Evolutionary conservation across 1,139 yeast genomes (phyloP), one percentile per base, ranked within the genome.

Genomic region (Geotrichum aggregatum): DNA sequence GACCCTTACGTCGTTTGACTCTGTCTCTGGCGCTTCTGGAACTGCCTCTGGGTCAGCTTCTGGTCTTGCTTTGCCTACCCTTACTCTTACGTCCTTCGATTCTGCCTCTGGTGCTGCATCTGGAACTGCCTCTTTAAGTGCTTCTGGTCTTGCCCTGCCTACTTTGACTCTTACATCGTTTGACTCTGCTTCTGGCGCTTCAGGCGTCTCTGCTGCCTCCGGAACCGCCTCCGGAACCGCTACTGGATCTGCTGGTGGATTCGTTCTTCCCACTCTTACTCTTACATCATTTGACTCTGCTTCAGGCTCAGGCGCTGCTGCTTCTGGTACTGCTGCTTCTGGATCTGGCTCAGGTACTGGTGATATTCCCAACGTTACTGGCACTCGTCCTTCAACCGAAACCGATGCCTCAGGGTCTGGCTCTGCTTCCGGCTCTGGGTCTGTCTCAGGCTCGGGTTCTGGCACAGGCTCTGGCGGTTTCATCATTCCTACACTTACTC

Each of bases 41-140:
- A 11, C 46, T 34, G 45, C 24, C 3, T 19, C 51, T 31, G 47
- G 36, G n/a, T n/a, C n/a, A n/a, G n/a, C n/a, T n/a, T n/a, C n/a
- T n/a, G n/a, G n/a, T n/a, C n/a, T n/a, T n/a, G n/a, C n/a, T n/a
- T n/a, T n/a, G n/a, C n/a, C n/a, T n/a, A n/a, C n/a, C n/a, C n/a
- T n/a, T n/a, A n/a, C n/a, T n/a, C n/a, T n/a, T n/a, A n/a, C n/a
- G 34, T 33, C 21, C 6, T 2, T 22, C 22, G 5, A 14, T 14
- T 11, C 7, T 19, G 28, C n/a, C 26, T 7, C 41, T 18, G 41
- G 24, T 6, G 6, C 41, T 18, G 28, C 24, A 2, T 24, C 28
- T 19, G 46, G 16, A n/a, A 16, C 40, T 22, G 14, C 28, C 28
- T 13, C 22, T 16, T 16, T 33, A 26, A 10, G 35, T 24, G 33